A percentile compares a stretch with the other conserved stretches of the same genome.
These are phyloP conservation scores for Aspergillus homomorphus DNA, from an alignment of 495 filamentous ascomycete species.

Conservation along the genomic window DNA sequence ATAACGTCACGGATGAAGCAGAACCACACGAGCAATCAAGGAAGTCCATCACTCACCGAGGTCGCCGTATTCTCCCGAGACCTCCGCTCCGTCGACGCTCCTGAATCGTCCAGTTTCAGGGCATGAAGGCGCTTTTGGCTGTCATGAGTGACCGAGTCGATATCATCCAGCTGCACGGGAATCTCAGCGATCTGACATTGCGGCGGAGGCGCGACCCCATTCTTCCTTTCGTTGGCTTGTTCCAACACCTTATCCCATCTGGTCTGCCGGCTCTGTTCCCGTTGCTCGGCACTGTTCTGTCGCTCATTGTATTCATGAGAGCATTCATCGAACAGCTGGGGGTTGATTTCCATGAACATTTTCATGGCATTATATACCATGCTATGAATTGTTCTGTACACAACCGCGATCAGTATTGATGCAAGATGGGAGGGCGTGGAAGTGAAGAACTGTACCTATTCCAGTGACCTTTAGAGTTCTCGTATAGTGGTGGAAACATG, in stretches of 20 bases:
- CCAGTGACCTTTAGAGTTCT: constrained; percentile 99
- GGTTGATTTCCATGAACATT: constrained; percentile 99
- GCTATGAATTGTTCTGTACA: constrained; percentile 89
- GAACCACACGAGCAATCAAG: constrained; percentile 24
- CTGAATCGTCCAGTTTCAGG: constrained; percentile 70
- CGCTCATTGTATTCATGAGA: constrained; percentile 97
- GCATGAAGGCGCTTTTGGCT: constrained; percentile 81
- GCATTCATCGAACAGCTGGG: constrained; percentile 97
- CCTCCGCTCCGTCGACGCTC: constrained; percentile 44
- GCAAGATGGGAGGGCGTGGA: background rate
- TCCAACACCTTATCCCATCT: constrained; percentile 86
- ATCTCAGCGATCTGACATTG: constrained; percentile 41
- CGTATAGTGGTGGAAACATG: constrained; percentile 98
- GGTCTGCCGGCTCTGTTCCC: constrained; percentile 68
- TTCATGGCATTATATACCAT: constrained; percentile 99
- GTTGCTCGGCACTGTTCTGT: constrained; percentile 80
- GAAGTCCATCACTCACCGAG: constrained; percentile 39
- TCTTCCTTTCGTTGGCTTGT: constrained; percentile 65
- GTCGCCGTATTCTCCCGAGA: constrained; percentile 17
- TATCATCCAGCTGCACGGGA: constrained; percentile 62
- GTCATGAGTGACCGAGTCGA: constrained; percentile 73
- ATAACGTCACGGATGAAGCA: constrained; percentile 18
- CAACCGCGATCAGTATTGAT: constrained; percentile 15
- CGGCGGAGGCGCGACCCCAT: constrained; percentile 42
- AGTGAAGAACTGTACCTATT: constrained; percentile 66